phyloP scores from a whole-genome alignment of 441 rosid genomes.

The Metrosideros polymorpha region DNA sequence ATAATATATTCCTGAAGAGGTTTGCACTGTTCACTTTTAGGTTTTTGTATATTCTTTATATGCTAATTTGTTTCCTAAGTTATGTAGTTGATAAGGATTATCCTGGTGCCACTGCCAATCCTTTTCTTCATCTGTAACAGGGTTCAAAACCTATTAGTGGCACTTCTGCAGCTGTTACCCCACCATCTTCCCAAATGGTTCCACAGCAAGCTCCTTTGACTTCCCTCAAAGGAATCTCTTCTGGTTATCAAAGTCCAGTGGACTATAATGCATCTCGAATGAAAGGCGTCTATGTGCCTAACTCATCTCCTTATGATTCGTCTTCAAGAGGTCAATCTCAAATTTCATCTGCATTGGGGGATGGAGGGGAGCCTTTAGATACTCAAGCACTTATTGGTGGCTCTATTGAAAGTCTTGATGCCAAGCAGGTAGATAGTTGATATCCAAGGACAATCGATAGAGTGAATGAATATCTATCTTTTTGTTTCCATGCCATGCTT shows the following conservation, averaged over 20 bases:
- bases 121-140: constrained; percentile 29
- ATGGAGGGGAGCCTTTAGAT: constrained; percentile 43
- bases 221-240: constrained; percentile 49
- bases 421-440: constrained; percentile 59
- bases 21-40: background rate
- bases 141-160: constrained; percentile 66
- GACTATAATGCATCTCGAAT: constrained; percentile 62
- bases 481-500: background rate
- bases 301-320: constrained; percentile 52
- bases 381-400: constrained; percentile 36
- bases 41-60: background rate
- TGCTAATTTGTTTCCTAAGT: background rate
- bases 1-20: background rate
- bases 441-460: background rate
- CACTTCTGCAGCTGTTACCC: constrained; percentile 34
- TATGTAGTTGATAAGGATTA: background rate
- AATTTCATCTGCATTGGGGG: constrained; percentile 46
- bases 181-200: constrained; percentile 55
- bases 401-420: constrained; percentile 41
- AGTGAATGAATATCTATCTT: background rate
- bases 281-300: constrained; percentile 77
- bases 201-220: constrained; percentile 55
- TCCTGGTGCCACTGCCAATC: background rate
- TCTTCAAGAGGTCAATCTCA: constrained; percentile 35
- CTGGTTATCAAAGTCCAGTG: constrained; percentile 43